Conservation (phyloP, 2,329 filamentous ascomycete species). For the Phyllosticta citrichinensis region DNA sequence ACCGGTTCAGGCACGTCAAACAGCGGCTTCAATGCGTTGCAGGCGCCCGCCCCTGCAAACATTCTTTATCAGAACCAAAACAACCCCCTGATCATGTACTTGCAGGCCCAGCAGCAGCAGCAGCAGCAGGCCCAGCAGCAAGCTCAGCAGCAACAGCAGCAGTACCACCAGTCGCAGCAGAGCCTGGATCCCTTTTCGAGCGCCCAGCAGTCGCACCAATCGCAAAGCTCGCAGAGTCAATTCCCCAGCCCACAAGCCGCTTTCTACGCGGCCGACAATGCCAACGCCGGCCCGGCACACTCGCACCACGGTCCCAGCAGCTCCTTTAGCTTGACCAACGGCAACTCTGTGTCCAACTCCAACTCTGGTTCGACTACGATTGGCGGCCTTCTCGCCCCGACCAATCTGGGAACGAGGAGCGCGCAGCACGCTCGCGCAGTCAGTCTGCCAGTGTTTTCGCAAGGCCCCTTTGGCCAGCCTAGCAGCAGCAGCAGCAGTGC, state of each 20-base stretch:
- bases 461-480: constrained; percentile 43
- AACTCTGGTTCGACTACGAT: constrained; percentile 55
- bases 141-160: constrained; percentile 33
- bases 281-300: constrained; percentile 37
- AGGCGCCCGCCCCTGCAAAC: constrained; percentile 56
- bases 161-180: constrained; percentile 36
- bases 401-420: constrained; percentile 44
- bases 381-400: constrained; percentile 66
- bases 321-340: constrained; percentile 37
- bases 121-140: constrained; percentile 38
- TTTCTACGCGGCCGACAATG: constrained; percentile 58
- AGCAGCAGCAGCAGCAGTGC: constrained; percentile 20
- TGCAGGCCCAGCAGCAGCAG: constrained; percentile 70
- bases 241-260: constrained; percentile 69
- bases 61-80: constrained; percentile 69
- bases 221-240: constrained; percentile 50
- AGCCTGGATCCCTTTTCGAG: constrained; percentile 21
- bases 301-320: constrained; percentile 45
- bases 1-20: constrained; percentile 46
- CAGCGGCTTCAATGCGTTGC: constrained; percentile 49
- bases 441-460: constrained; percentile 67
- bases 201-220: constrained; percentile 21
- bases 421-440: constrained; percentile 70
- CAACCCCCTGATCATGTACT: constrained; percentile 89
- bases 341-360: constrained; percentile 18